Evolutionary conservation across 2,329 filamentous ascomycete genomes (phyloP).

Genomic region (Leptographium wingfieldii): DNA sequence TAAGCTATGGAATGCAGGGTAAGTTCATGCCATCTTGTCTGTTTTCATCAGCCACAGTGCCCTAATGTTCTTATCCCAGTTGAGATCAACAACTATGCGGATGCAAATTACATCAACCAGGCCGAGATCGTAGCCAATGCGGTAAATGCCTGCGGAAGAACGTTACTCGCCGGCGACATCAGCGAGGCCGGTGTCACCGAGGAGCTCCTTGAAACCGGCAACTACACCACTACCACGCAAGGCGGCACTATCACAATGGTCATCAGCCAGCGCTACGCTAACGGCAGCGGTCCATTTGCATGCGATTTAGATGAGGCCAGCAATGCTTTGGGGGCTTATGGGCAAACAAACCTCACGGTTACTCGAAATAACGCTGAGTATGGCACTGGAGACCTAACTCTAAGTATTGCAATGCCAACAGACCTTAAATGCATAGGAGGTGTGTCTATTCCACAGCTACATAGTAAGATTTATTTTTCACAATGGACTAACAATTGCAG

Average conservation of each 20-base stretch:
- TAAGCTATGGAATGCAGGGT: background rate
- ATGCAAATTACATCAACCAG: conserved; percentile 3
- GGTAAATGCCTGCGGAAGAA: conserved; percentile 4
- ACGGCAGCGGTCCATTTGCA: background rate
- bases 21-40: background rate
- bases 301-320: conserved; percentile 4
- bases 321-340: conserved; percentile 1
- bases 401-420: background rate
- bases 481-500: background rate
- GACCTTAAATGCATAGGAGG: conserved; percentile 2
- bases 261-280: conserved; percentile 1
- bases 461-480: background rate
- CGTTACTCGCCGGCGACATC: conserved; percentile 3
- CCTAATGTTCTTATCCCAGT: background rate
- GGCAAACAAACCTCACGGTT: conserved; percentile 3
- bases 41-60: background rate
- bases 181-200: conserved; percentile 2
- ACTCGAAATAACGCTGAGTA: background rate
- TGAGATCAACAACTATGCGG: background rate
- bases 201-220: background rate
- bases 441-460: background rate
- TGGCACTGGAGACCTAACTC: conserved; percentile 3
- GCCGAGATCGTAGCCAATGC: conserved; percentile 1
- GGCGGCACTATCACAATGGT: conserved; percentile 1
- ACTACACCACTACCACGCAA: background rate